These are phyloP conservation scores for Marchantia paleacea DNA, from an alignment of 225 moss, liverwort and hornwort genomes.

Conservation along the genomic window DNA sequence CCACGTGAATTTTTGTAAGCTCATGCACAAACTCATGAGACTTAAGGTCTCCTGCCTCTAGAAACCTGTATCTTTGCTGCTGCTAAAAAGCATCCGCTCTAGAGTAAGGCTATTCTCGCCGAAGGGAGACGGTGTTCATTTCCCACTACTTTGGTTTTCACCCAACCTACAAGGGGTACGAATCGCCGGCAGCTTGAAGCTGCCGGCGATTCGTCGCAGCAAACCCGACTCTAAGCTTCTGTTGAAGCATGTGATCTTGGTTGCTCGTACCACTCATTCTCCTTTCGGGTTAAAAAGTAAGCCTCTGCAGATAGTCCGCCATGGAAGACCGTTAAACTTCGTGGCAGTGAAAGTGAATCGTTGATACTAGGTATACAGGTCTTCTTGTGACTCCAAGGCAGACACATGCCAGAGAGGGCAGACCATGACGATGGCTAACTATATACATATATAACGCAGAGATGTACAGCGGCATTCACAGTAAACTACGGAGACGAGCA, in stretches of 20 bases:
- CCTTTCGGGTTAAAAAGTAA: constrained; percentile 68
- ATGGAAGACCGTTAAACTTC: not conserved
- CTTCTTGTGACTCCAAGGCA: not conserved
- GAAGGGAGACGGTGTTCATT: not conserved
- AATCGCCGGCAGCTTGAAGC: no score
- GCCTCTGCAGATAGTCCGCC: constrained; percentile 49
- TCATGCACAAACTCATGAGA: not conserved
- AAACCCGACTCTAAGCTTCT: not conserved
- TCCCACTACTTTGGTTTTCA: not conserved
- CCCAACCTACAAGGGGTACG: not conserved
- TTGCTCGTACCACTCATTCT: constrained; percentile 76
- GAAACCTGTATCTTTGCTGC: not conserved
- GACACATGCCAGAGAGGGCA: not conserved
- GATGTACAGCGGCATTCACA: not conserved
- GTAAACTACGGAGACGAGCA: not conserved
- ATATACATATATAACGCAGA: not conserved
- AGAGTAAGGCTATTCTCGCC: not conserved
- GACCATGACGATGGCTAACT: not conserved
- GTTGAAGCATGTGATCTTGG: constrained; percentile 31
- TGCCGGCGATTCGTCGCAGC: not conserved
- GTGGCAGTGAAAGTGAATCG: not conserved
- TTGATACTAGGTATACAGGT: not conserved
- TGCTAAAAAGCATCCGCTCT: not conserved
- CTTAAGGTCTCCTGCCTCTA: not conserved
- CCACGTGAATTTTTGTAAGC: not conserved